Conservation (phyloP, 208 protist genomes). For the Phytomonas sp. region DNA sequence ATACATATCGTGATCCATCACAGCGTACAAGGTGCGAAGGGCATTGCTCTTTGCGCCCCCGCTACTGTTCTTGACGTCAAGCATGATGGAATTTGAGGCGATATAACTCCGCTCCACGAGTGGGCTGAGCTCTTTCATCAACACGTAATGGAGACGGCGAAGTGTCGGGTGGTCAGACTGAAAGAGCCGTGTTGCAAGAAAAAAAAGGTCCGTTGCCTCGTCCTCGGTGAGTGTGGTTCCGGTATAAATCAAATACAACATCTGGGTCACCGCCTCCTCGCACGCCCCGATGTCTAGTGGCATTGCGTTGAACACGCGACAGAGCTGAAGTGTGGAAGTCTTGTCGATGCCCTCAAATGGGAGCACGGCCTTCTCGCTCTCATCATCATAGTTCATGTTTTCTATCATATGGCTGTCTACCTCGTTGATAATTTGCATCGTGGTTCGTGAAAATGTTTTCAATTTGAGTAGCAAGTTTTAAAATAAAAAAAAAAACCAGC, state of each 20-base stretch:
- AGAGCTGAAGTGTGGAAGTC: constrained; percentile 91
- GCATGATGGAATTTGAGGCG: constrained; percentile 94
- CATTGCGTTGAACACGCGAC: constrained; percentile 91
- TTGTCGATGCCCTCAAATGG: constrained; percentile 93
- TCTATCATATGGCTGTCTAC: constrained; percentile 14
- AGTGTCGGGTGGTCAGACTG: constrained; percentile 93
- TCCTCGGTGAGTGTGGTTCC: constrained; percentile 86
- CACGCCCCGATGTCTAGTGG: constrained; percentile 85
- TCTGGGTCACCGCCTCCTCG: constrained; percentile 88
- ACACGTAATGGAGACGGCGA: constrained; percentile 95
- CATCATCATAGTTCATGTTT: constrained; percentile 46
- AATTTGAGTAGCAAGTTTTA: neutral
- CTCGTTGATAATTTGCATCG: constrained; percentile 6
- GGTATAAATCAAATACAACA: constrained; percentile 93
- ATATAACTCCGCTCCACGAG: constrained; percentile 95
- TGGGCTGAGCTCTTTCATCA: constrained; percentile 96
- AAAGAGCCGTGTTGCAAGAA: constrained; percentile 97
- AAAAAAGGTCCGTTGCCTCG: constrained; percentile 98
- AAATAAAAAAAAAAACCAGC: constrained; percentile 10
- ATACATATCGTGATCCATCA: constrained; percentile 95
- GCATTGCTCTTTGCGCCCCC: constrained; percentile 91
- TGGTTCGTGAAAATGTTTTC: neutral
- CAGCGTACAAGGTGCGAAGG: constrained; percentile 92
- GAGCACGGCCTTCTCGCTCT: constrained; percentile 70
- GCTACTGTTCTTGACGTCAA: constrained; percentile 94